A percentile compares a stretch with the other conserved stretches of the same genome.
These are phyloP conservation scores for Paragyromitra xinjiangensis DNA, from an alignment of 495 filamentous ascomycete genomes.

Conservation along the genomic window DNA sequence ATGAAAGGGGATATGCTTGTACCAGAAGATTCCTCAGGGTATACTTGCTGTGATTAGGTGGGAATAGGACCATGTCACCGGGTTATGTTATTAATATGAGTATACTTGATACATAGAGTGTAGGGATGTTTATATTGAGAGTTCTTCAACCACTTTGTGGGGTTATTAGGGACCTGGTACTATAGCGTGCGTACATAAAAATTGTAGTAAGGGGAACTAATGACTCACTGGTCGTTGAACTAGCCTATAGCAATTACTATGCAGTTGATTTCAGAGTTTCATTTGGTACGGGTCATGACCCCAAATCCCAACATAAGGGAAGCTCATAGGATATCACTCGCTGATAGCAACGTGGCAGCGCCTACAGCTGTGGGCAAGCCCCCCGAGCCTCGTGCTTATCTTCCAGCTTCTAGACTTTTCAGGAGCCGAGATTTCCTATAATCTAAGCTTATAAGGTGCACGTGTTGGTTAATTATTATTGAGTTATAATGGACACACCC, in stretches of 20 bases:
- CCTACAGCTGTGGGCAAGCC: background rate
- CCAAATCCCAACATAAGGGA: background rate
- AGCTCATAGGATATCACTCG: conserved; percentile 1
- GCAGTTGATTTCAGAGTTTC: background rate
- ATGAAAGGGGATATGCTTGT: background rate
- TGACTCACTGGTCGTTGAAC: too few species aligned
- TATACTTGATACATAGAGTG: too few species aligned
- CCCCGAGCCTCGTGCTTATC: background rate
- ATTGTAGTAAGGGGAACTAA: too few species aligned
- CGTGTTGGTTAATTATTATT: background rate
- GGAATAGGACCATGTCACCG: too few species aligned
- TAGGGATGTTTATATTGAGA: too few species aligned
- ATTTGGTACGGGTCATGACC: background rate
- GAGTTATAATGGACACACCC: background rate
- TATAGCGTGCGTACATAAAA: too few species aligned
- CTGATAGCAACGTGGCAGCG: background rate
- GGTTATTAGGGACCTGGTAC: too few species aligned
- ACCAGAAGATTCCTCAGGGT: background rate
- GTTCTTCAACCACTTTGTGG: too few species aligned
- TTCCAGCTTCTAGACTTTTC: background rate
- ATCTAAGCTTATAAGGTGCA: background rate
- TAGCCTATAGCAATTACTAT: background rate
- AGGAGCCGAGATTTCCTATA: background rate
- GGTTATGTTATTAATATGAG: too few species aligned
- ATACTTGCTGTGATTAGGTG: background rate